Conservation (phyloP, 352 stramenopile species). For the Phytophthora sojae region DNA sequence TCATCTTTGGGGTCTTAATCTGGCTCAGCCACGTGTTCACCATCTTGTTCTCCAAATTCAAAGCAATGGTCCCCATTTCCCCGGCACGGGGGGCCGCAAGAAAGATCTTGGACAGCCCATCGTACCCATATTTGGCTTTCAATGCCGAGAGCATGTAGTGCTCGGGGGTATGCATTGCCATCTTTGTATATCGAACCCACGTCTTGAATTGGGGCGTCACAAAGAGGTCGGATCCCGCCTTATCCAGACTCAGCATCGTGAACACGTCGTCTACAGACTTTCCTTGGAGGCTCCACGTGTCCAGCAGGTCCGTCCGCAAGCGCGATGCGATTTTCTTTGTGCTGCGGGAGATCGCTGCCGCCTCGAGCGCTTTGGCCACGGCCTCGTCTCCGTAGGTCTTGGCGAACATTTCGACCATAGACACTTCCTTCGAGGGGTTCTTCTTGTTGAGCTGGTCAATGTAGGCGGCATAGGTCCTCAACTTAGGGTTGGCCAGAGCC, state of each 20-base stretch:
- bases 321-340: not conserved
- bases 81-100: not conserved
- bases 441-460: slow-evolving; percentile 11
- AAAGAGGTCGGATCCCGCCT: not conserved
- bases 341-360: not conserved
- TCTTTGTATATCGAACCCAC: not conserved
- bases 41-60: not conserved
- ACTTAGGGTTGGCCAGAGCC: slow-evolving; percentile 6
- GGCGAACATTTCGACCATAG: slow-evolving; percentile 9
- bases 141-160: not conserved
- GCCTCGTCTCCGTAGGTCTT: slow-evolving; percentile 9
- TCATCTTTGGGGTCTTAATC: not conserved
- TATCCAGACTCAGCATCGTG: slow-evolving; percentile 11
- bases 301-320: not conserved
- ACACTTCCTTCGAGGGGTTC: not conserved
- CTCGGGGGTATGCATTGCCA: no score
- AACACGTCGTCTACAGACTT: slow-evolving; percentile 3
- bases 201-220: slow-evolving; percentile 1
- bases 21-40: not conserved
- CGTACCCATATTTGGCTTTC: not conserved
- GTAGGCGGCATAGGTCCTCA: slow-evolving; percentile 2
- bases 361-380: slow-evolving; percentile 7
- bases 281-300: not conserved
- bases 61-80: not conserved
- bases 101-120: not conserved